Evolutionary conservation across 495 filamentous ascomycete species (phyloP), one percentile per base, ranked within the genome.

Genomic region (Neurospora sp.): DNA sequence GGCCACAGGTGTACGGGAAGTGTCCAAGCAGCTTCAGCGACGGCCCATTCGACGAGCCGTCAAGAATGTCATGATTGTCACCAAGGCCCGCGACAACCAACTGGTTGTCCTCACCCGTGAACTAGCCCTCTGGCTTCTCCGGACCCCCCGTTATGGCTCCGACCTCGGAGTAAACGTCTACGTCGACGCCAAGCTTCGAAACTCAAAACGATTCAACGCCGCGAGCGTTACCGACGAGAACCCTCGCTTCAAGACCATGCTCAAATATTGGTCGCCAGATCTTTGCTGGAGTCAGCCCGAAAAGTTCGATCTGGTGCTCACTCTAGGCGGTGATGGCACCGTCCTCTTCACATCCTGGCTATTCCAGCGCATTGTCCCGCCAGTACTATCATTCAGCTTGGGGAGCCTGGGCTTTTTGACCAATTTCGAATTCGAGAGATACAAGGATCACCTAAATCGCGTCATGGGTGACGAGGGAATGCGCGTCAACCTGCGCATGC

Each of bases 401-500:
- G 94, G 94, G 31, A 94, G 91, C 73, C 87, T 98, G 4, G 94
- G 94, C 44, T 98, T 98, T 84, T 82, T 98, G 69, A 98, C 94
- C 3, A 97, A 90, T 78, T 98, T 97, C 78, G 90, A 98, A 77
- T 99, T 96, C 77, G 84, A 90, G 65, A 83, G 87, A 73, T 97
- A 94, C 83, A 92, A 93, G 80, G 84, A 90, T 40, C 90, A 94
- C 75, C 87, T 99, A 22, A 91, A 92, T 77, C 88, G 85, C 38
- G 86, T 97, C 73, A 97, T 98, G 92, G 93, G 93, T 69, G 93
- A 95, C 70, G 89, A 91, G 0, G 96, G 96, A 7, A 97, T 99
- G 92, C 89, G 93, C 44, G 93, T 98, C 70, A 97, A 96, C 78
- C 84, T 99, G 76, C 93, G 96, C 74, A 95, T 98, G 93, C 92